Evolutionary conservation across 1,139 yeast species (phyloP).

Genomic region (Geotrichum restrictum): DNA sequence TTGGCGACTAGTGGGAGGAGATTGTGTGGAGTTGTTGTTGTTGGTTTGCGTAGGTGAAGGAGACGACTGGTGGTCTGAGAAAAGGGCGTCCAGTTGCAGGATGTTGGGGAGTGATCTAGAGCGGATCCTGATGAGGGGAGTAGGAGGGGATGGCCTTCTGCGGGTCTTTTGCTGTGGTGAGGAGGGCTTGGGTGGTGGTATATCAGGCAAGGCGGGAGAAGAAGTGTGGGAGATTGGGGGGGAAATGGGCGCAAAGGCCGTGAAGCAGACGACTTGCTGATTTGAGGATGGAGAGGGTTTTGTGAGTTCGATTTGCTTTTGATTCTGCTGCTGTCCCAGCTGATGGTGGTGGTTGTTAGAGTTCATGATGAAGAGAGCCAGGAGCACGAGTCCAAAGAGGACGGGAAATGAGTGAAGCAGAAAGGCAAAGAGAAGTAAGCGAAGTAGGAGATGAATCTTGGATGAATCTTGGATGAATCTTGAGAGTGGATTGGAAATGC

Average conservation of each 20-base stretch:
- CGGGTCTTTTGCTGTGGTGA: slow-evolving; percentile 3
- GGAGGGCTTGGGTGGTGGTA: neutral
- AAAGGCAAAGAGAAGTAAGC: neutral
- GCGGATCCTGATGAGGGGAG: slow-evolving; percentile 28
- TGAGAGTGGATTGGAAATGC: too few relatives aligned
- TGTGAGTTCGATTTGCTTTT: slow-evolving; percentile 16
- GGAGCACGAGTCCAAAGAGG: slow-evolving; percentile 8
- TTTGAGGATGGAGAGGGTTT: slow-evolving; percentile 4
- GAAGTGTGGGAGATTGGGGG: slow-evolving; percentile 7
- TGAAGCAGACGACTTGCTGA: slow-evolving; percentile 2
- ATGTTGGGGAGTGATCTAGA: slow-evolving; percentile 31
- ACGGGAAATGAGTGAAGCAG: slow-evolving; percentile 4
- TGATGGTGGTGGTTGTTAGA: slow-evolving; percentile 11
- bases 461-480: too few relatives aligned
- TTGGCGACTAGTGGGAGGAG: slow-evolving; percentile 2
- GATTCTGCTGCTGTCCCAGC: slow-evolving; percentile 21
- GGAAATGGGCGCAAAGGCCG: slow-evolving; percentile 5
- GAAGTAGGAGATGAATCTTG: neutral
- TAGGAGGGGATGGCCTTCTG: slow-evolving; percentile 6
- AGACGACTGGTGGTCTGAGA: neutral
- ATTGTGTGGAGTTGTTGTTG: slow-evolving; percentile 13
- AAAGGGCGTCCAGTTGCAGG: slow-evolving; percentile 3
- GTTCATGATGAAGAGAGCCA: slow-evolving; percentile 8
- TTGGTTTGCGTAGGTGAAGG: slow-evolving; percentile 20
- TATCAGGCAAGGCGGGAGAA: slow-evolving; percentile 10